These are phyloP conservation scores for Tuctoria greenei DNA, from an alignment of 176 grass and related monocot species.

Conservation along the genomic window DNA sequence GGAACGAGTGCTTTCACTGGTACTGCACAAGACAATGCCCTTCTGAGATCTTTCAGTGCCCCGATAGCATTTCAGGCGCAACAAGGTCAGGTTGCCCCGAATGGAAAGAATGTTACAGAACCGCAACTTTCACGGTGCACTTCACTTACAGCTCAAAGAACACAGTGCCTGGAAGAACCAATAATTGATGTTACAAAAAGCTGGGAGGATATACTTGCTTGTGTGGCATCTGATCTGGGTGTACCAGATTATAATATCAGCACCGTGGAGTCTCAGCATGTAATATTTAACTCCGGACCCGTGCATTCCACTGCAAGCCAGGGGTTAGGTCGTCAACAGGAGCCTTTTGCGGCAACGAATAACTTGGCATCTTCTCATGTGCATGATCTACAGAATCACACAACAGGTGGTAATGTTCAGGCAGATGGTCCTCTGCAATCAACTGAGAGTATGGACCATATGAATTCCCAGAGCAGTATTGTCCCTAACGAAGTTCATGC, in stretches of 20 bases:
- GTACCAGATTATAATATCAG: constrained; percentile 39
- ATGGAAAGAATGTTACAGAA: constrained; percentile 27
- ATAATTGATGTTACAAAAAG: constrained; percentile 63
- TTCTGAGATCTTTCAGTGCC: constrained; percentile 56
- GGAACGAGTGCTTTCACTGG: constrained; percentile 23
- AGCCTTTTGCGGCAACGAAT: constrained; percentile 14
- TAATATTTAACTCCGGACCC: constrained; percentile 16
- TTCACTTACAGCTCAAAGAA: constrained; percentile 30
- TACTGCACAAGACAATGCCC: constrained; percentile 33
- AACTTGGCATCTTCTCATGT: constrained; percentile 22
- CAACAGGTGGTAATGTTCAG: constrained; percentile 24
- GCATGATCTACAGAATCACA: constrained; percentile 13
- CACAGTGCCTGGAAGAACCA: constrained; percentile 24
- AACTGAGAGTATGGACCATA: background rate
- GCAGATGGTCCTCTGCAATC: background rate
- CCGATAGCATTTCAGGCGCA: constrained; percentile 35
- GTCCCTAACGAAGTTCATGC: constrained; percentile 20
- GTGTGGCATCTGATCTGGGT: constrained; percentile 64
- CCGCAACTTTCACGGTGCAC: constrained; percentile 30
- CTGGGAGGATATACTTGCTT: constrained; percentile 85
- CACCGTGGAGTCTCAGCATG: constrained; percentile 20
- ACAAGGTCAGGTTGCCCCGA: constrained; percentile 37
- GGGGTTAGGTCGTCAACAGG: background rate
- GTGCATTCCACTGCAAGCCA: constrained; percentile 24
- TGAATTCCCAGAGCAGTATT: constrained; percentile 20